Evolutionary conservation across 805 yeast species (phyloP), one percentile per base, ranked within the genome.

Genomic region (Aciculoconidium aculeatum): DNA sequence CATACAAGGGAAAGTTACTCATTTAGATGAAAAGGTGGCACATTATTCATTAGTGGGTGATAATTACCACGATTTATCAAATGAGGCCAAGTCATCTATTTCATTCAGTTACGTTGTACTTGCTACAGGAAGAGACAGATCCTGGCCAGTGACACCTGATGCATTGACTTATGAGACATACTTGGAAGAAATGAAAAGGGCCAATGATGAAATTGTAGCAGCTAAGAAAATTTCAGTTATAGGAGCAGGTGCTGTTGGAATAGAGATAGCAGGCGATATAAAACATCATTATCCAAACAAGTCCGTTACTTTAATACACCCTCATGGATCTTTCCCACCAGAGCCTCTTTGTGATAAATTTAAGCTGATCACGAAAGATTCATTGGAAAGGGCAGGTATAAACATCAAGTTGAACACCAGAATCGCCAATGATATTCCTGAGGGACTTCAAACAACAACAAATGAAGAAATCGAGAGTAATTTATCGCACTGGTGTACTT

Each of bases 91-190:
- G n/a, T n/a, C n/a, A n/a, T 8, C 11, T 1, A 44, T 60, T 24
- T 44, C 48, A 6, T 72, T 70, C 43, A 74, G 72, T 37, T 71
- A 67, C 37, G 65, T 61, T 12, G 51, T 72, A 7, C 44, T 60
- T 30, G 72, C 76, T 4, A 49, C 70, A 2, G 78, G 78, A 1
- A 53, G 77, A 44, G 55, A 70, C 30, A 51, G 78, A 36, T 51
- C 53, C 23, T 71, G 75, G 75, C 79, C 78, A 9, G 62, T 69
- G 20, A 70, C 72, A 19, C 78, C 77, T 3, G 42, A 52, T n/a
- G 74, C 67, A 0, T 41, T 39, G 25, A 62, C 65, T 8, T 50
- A 44, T 28, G 53, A 55, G 11, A 45, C 44, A 6, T 71, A 55
- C 39, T 32, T 61, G 15, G 34, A 46, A 11, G 78, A 73, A 39